Percentiles rank a stretch among this genome's conserved stretches.
These are phyloP conservation scores for Colletotrichum sp. DNA, from an alignment of 2,329 filamentous ascomycete genomes.

Conservation along the genomic window DNA sequence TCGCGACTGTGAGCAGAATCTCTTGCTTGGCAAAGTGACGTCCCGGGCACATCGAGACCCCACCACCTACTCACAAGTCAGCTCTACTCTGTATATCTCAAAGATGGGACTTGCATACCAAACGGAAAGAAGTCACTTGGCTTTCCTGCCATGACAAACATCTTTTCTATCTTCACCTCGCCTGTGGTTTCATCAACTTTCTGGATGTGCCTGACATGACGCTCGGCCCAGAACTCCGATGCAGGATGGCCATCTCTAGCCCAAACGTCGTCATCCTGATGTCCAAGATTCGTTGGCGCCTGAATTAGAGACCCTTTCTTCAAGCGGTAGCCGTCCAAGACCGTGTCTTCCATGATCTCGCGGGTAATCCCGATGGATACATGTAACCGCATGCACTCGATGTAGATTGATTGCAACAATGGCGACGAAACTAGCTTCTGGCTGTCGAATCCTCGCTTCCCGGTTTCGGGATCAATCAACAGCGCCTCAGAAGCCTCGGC, in stretches of 20 bases:
- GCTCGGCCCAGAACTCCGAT: constrained; percentile 21
- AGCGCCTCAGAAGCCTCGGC: constrained; percentile 23
- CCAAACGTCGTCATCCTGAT: constrained; percentile 23
- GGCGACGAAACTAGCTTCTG: constrained; percentile 25
- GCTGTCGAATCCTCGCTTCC: constrained; percentile 18
- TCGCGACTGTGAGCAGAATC: constrained; percentile 37
- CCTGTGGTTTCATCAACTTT: neutral
- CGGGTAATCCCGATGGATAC: constrained; percentile 28
- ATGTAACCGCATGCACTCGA: constrained; percentile 30
- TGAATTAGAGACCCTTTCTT: constrained; percentile 25
- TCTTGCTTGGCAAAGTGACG: constrained; percentile 44
- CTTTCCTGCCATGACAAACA: constrained; percentile 7
- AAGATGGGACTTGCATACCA: neutral
- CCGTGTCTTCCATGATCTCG: constrained; percentile 20
- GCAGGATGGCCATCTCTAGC: neutral
- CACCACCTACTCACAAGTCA: constrained; percentile 29
- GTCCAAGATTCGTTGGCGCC: constrained; percentile 25
- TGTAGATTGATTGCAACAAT: constrained; percentile 29
- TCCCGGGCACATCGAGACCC: constrained; percentile 39
- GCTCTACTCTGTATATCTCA: fast-evolving
- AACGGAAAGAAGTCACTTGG: constrained; percentile 11
- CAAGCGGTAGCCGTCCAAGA: constrained; percentile 21
- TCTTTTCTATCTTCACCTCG: neutral
- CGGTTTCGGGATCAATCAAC: constrained; percentile 8
- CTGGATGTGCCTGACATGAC: constrained; percentile 9